Percentiles rank a stretch among this genome's conserved stretches.
These are phyloP conservation scores for Paecilomyces variotii DNA, from an alignment of 2,329 filamentous ascomycete species.

Conservation along the genomic window DNA sequence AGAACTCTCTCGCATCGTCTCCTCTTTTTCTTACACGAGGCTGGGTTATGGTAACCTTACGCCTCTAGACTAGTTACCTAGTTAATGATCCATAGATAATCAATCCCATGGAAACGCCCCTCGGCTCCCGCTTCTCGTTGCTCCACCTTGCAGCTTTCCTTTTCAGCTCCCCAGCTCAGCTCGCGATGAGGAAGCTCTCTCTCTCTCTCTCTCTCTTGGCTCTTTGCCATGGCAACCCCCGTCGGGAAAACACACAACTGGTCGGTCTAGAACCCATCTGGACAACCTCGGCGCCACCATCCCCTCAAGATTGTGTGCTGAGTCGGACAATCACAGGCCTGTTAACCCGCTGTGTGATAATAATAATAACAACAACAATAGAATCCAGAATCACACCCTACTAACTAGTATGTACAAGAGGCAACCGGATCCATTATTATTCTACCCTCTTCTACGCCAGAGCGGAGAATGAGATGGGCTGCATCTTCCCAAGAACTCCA, in stretches of 20 bases:
- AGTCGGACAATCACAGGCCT: not conserved
- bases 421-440: no score
- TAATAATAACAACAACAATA: not conserved
- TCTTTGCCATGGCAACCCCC: not conserved
- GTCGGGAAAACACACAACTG: not conserved
- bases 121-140: not conserved
- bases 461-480: no score
- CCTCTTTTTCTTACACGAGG: no score
- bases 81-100: not conserved
- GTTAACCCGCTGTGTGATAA: not conserved
- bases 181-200: not conserved
- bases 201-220: no score
- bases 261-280: not conserved
- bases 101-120: not conserved
- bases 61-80: no score
- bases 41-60: no score
- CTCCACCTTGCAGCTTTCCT: not conserved
- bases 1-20: no score
- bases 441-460: no score
- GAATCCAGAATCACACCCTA: no score
- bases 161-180: not conserved
- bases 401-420: no score
- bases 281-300: not conserved
- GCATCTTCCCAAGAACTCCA: no score
- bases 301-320: not conserved